These are phyloP conservation scores for Alternaria triticina DNA, from an alignment of 2,329 filamentous ascomycete genomes.

Conservation along the genomic window DNA sequence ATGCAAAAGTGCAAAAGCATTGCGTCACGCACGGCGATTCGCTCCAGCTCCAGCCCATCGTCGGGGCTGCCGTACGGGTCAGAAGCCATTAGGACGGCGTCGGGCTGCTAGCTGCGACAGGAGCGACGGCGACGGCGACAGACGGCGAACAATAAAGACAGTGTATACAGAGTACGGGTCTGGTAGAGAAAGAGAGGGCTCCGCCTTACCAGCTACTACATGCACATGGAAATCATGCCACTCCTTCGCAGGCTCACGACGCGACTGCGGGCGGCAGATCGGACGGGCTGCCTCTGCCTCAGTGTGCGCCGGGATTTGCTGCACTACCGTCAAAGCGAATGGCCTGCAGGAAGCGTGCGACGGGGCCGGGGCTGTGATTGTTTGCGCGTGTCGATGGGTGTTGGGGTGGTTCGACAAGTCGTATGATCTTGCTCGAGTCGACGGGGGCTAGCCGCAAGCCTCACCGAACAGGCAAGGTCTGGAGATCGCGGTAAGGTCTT, in stretches of 20 bases:
- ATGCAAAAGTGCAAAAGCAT: slow-evolving; percentile 2
- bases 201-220: slow-evolving; percentile 21
- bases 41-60: slow-evolving; percentile 46
- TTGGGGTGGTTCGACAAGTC: slow-evolving; percentile 13
- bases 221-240: slow-evolving; percentile 19
- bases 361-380: slow-evolving; percentile 7
- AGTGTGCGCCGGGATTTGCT: slow-evolving; percentile 3
- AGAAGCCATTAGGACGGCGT: slow-evolving; percentile 26
- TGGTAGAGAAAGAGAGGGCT: slow-evolving; percentile 4
- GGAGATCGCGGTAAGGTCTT: background rate
- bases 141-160: slow-evolving; percentile 1
- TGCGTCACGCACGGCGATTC: slow-evolving; percentile 47
- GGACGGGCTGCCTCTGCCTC: slow-evolving; percentile 3
- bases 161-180: slow-evolving; percentile 1
- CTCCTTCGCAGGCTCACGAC: slow-evolving; percentile 6
- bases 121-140: background rate
- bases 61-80: slow-evolving; percentile 38
- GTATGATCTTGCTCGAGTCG: slow-evolving; percentile 11
- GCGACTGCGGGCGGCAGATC: slow-evolving; percentile 6
- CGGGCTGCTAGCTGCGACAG: slow-evolving; percentile 1
- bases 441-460: slow-evolving; percentile 5
- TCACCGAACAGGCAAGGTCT: background rate
- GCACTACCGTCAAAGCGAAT: slow-evolving; percentile 1
- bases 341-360: slow-evolving; percentile 9
- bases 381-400: slow-evolving; percentile 7